Conservation (phyloP, 1,139 yeast genomes). For the Dujonia santamariae region DNA sequence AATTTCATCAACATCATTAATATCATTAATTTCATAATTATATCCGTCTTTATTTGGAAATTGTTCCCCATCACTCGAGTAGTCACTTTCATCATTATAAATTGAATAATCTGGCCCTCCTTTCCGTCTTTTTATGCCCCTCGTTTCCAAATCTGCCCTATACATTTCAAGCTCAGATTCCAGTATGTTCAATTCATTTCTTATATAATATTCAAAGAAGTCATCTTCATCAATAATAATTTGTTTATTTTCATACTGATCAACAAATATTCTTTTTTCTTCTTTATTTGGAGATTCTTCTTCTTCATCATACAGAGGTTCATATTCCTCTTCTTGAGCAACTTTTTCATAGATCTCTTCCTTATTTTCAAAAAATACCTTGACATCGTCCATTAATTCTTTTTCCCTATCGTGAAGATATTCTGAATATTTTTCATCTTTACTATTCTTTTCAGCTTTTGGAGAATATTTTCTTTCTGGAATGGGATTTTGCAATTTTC, state of each 20-base stretch:
- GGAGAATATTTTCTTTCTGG: too few species aligned
- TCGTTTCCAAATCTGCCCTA: conserved; percentile 3
- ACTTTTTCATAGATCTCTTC: conserved; percentile 10
- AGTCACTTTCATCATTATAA: conserved; percentile 21
- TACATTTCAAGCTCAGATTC: conserved; percentile 34
- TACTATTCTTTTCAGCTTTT: too few species aligned
- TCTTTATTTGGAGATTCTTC: conserved; percentile 8
- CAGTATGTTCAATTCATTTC: conserved; percentile 45
- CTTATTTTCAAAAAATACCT: conserved; percentile 12
- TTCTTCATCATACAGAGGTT: too few species aligned
- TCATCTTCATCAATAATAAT: conserved; percentile 58
- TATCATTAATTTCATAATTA: not conserved
- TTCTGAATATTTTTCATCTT: too few species aligned
- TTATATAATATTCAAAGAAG: conserved; percentile 56
- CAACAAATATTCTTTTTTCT: conserved; percentile 13
- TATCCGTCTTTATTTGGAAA: not conserved
- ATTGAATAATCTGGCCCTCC: too few species aligned
- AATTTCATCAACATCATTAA: too few species aligned
- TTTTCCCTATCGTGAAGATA: conserved; percentile 12
- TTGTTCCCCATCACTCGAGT: conserved; percentile 8
- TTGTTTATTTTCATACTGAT: conserved; percentile 22
- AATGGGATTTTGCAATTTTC: too few species aligned
- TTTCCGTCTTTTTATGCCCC: conserved; percentile 12
- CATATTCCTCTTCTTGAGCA: conserved; percentile 10
- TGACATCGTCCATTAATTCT: conserved; percentile 9